phyloP scores from a whole-genome alignment of 768 basidiomycete genomes.

The Leccinum subtestaceum region DNA sequence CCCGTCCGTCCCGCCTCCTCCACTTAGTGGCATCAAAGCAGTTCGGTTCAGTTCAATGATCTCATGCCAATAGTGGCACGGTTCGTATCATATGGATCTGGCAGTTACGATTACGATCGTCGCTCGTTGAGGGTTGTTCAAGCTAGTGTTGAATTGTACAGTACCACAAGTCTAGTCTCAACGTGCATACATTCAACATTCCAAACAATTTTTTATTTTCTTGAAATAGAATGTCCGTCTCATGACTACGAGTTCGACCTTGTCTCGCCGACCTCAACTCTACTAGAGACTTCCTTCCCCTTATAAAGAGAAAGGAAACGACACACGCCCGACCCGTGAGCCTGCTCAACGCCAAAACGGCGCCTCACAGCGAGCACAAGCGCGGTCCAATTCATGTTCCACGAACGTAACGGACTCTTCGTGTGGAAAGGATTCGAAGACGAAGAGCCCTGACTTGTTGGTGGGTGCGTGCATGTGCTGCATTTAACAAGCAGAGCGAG shows the following conservation, averaged over 20 bases:
- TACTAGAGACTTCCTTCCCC: conserved; percentile 40
- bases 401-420: conserved; percentile 72
- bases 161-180: too few species aligned
- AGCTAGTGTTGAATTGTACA: not conserved
- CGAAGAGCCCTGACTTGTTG: conserved; percentile 61
- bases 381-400: conserved; percentile 50
- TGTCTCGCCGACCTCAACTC: conserved; percentile 54
- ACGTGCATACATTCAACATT: conserved; percentile 5
- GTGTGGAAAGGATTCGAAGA: conserved; percentile 32
- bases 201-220: conserved; percentile 13
- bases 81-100: not conserved
- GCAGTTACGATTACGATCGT: not conserved
- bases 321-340: conserved; percentile 38
- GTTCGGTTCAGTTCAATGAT: not conserved
- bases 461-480: too few species aligned
- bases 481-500: too few species aligned
- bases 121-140: not conserved
- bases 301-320: conserved; percentile 27
- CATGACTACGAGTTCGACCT: conserved; percentile 61
- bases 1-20: not conserved
- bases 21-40: not conserved
- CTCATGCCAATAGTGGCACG: not conserved
- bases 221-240: conserved; percentile 47
- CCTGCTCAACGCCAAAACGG: conserved; percentile 59
- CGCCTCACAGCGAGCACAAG: conserved; percentile 41